These are phyloP conservation scores for Pichia eremophila DNA, from an alignment of 805 yeast genomes.

Conservation along the genomic window DNA sequence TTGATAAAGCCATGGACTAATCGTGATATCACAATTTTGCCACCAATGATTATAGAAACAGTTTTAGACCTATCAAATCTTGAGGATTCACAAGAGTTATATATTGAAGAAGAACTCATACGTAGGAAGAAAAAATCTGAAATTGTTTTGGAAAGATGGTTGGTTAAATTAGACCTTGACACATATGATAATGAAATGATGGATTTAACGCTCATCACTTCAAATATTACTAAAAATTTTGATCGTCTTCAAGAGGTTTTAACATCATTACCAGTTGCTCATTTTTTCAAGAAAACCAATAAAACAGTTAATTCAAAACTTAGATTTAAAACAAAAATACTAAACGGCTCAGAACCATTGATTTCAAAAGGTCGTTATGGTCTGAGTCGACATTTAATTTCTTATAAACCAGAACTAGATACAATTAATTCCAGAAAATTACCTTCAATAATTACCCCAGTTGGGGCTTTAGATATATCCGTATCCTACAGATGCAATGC, in stretches of 20 bases:
- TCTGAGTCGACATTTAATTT: constrained; percentile 53
- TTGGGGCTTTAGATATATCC: constrained; percentile 65
- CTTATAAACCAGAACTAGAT: constrained; percentile 4
- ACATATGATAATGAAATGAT: constrained; percentile 28
- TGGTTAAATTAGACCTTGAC: constrained; percentile 63
- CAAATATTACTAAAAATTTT: constrained; percentile 39
- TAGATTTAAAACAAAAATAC: constrained; percentile 46
- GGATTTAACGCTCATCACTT: constrained; percentile 63
- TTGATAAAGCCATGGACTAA: constrained; percentile 38
- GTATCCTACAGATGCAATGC: constrained; percentile 73
- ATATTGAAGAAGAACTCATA: constrained; percentile 33
- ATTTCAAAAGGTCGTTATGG: constrained; percentile 81
- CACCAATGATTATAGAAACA: constrained; percentile 84
- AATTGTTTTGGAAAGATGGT: constrained; percentile 92
- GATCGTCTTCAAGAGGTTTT: neutral
- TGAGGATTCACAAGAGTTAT: constrained; percentile 16
- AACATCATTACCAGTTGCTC: neutral
- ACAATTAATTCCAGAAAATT: constrained; percentile 43
- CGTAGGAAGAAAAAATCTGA: constrained; percentile 62
- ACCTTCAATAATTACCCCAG: constrained; percentile 62
- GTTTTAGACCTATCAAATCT: constrained; percentile 29
- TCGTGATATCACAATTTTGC: constrained; percentile 36
- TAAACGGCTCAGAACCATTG: constrained; percentile 74
- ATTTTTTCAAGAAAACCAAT: neutral
- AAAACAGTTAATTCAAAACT: neutral